phyloP scores from a whole-genome alignment of 441 rosid genomes.

The Aquilaria agallochum region DNA sequence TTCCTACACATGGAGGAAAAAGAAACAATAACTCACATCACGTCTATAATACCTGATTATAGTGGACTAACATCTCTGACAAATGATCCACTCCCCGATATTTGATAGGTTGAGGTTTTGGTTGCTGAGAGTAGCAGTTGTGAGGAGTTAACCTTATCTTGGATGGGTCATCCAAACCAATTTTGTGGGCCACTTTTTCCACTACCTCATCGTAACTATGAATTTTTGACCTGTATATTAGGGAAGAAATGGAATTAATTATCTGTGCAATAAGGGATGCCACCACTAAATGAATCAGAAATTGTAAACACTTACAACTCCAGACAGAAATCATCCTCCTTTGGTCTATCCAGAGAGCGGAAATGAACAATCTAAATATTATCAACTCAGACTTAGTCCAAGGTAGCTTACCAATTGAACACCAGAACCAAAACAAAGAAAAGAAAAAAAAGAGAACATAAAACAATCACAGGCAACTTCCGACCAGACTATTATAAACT shows the following conservation, averaged over 20 bases:
- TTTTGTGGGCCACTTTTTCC: conserved; percentile 57
- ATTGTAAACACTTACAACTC: conserved; percentile 56
- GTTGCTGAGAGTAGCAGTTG: conserved; percentile 79
- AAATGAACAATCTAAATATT: conserved; percentile 53
- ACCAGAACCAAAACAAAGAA: neutral
- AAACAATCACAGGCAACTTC: too few relatives aligned
- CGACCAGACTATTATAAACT: too few relatives aligned
- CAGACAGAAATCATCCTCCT: conserved; percentile 68
- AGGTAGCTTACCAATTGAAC: neutral
- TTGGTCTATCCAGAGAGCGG: conserved; percentile 71
- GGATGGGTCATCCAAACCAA: conserved; percentile 64
- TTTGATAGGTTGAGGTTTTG: conserved; percentile 77
- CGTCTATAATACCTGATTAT: conserved; percentile 54
- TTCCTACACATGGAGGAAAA: neutral
- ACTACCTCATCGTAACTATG: conserved; percentile 75
- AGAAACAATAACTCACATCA: conserved; percentile 11
- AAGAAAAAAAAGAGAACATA: neutral
- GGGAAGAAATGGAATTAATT: conserved; percentile 3
- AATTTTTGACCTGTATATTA: conserved; percentile 52
- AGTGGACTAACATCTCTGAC: conserved; percentile 71
- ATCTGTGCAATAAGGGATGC: too few relatives aligned
- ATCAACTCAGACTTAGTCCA: conserved; percentile 5
- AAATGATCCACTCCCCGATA: conserved; percentile 62
- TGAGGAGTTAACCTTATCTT: conserved; percentile 76
- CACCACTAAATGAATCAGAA: conserved; percentile 3